Percentiles rank a stretch among this genome's conserved stretches.
These are phyloP conservation scores for Alternaria sp. DNA, from an alignment of 2,329 filamentous ascomycete genomes.

Conservation along the genomic window DNA sequence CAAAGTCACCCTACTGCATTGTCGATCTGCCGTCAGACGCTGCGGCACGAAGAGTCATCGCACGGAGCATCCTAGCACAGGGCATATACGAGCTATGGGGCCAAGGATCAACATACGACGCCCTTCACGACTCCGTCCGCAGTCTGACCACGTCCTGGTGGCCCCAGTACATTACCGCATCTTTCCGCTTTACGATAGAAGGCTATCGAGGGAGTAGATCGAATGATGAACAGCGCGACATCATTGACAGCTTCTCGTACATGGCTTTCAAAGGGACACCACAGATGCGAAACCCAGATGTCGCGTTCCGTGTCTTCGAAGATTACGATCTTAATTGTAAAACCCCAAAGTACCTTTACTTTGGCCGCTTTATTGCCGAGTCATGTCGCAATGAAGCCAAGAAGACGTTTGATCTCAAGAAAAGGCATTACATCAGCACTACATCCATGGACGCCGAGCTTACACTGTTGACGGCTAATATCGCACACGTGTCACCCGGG, in stretches of 20 bases:
- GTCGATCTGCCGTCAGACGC: conserved; percentile 70
- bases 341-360: conserved; percentile 66
- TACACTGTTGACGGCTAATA: conserved; percentile 88
- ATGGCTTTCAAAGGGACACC: conserved; percentile 81
- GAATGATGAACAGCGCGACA: conserved; percentile 67
- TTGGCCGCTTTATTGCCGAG: conserved; percentile 75
- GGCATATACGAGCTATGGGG: conserved; percentile 93
- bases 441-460: conserved; percentile 98
- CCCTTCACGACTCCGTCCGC: conserved; percentile 72
- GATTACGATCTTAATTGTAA: conserved; percentile 70
- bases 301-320: conserved; percentile 83
- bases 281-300: conserved; percentile 71
- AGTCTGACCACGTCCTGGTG: conserved; percentile 69
- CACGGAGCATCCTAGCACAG: conserved; percentile 81
- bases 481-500: conserved; percentile 81
- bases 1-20: conserved; percentile 87
- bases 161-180: conserved; percentile 67
- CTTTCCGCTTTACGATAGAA: conserved; percentile 88
- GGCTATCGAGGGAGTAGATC: conserved; percentile 79
- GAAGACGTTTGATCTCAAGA: conserved; percentile 86
- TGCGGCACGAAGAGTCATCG: conserved; percentile 72
- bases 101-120: conserved; percentile 69
- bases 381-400: conserved; percentile 72
- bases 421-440: conserved; percentile 89
- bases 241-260: conserved; percentile 85